Evolutionary conservation across 257 asterid genomes (phyloP).

Genomic region (Vinca minor): DNA sequence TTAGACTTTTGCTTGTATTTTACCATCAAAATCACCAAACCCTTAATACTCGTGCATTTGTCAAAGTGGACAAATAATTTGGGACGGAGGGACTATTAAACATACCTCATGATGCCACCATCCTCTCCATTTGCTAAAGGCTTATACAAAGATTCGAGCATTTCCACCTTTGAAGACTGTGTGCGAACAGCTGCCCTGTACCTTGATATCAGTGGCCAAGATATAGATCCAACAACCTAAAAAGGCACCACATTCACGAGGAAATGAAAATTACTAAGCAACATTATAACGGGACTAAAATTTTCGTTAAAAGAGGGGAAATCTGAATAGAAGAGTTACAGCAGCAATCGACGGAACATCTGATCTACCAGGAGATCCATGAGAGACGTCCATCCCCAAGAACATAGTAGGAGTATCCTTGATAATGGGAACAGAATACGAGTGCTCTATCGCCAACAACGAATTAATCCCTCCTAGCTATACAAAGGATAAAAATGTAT

Average conservation of each 20-base stretch:
- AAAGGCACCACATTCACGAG: slow-evolving; percentile 13
- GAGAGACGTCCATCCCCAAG: slow-evolving; percentile 91
- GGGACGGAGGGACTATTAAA: no score
- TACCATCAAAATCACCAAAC: no score
- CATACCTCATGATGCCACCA: slow-evolving; percentile 86
- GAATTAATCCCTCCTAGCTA: slow-evolving; percentile 96
- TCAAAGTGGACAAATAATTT: no score
- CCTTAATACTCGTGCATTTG: no score
- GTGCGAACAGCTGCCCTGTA: slow-evolving; percentile 89
- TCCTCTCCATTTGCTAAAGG: slow-evolving; percentile 78
- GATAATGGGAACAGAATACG: slow-evolving; percentile 41
- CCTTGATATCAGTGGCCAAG: slow-evolving; percentile 87
- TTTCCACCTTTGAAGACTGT: slow-evolving; percentile 74
- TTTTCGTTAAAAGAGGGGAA: slow-evolving; percentile 6
- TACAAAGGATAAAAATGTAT: slow-evolving; percentile 8
- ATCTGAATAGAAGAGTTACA: slow-evolving; percentile 35
- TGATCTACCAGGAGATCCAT: slow-evolving; percentile 80
- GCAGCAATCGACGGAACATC: slow-evolving; percentile 93
- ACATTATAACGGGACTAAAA: slow-evolving; percentile 8
- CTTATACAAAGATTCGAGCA: slow-evolving; percentile 74
- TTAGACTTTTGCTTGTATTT: no score
- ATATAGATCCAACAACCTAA: slow-evolving; percentile 88
- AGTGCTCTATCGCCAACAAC: slow-evolving; percentile 60
- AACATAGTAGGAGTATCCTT: slow-evolving; percentile 82
- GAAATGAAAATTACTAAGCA: slow-evolving; percentile 14